Evolutionary conservation across 805 yeast species (phyloP), one percentile per base, ranked within the genome.

Genomic region (Candida dajiaensis): DNA sequence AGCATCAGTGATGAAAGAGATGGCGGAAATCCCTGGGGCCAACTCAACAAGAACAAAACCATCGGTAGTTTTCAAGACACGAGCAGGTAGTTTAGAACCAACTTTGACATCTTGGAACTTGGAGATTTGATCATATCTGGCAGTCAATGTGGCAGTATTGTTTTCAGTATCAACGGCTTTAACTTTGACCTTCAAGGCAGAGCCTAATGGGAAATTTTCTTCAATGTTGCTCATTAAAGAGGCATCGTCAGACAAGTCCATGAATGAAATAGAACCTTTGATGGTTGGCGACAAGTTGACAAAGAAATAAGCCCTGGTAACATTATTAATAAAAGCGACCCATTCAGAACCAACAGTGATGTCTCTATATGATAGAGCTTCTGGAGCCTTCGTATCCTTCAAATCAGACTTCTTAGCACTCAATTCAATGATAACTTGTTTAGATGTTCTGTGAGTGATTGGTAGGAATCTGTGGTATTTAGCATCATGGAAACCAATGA

Each of bases 401-500:
- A 75, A 46, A 33, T 69, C 74, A 2, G 74, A 62, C 42, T 74
- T 70, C 48, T 75, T 75, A 22, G 78, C 70, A 19, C 85, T 74
- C 49, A 89, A 70, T 65, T 88, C 96, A 44, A 85, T 63, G 13
- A 85, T 73, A 11, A 74, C 64, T 41, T 78, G 74, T 49, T 77
- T 77, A 23, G 79, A 73, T 38, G 74, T 70, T 44, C 73, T 76
- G 55, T 79, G 83, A 19, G 86, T 73, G 19, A 82, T 69, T 22
- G 94, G 85, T 49, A 82, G 64, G 65, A 81, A 86, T 46, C 73
- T 75, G 57, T 83, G 88, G 48, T 74, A 81, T 49, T 81, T 77
- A 8, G 81, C 72, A 63, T 88, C 92, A 61, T 81, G 89, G 63
- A 66, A 80, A 2, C 97, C 97, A 54, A 89, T 74, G 18, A 90